These are phyloP conservation scores for Sporothrix curviconia DNA, from an alignment of 2,329 filamentous ascomycete genomes.

Conservation along the genomic window DNA sequence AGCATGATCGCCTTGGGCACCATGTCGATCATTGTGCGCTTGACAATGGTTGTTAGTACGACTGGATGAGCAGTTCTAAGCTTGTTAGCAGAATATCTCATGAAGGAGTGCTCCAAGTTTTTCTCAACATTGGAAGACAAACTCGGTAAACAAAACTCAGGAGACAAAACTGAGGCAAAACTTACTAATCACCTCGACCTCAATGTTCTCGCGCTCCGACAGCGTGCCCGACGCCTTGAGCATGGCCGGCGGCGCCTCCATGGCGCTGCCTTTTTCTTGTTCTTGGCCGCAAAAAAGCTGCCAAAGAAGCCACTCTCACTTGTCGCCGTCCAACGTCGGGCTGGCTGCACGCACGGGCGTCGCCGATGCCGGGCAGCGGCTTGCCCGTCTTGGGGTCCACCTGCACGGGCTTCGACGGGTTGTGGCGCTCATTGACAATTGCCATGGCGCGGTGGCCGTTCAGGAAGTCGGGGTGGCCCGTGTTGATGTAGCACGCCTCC, in stretches of 20 bases:
- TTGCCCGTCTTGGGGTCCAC: slow-evolving; percentile 99
- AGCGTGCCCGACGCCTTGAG: slow-evolving; percentile 92
- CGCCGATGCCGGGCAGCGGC: slow-evolving; percentile 59
- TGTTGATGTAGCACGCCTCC: slow-evolving; percentile 98
- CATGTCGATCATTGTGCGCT: slow-evolving; percentile 99
- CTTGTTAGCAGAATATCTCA: not conserved
- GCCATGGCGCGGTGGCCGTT: slow-evolving; percentile 97
- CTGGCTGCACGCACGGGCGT: slow-evolving; percentile 68
- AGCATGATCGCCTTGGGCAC: slow-evolving; percentile 99
- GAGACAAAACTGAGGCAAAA: too few relatives aligned
- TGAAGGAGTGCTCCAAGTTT: too few relatives aligned
- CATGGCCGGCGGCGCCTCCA: slow-evolving; percentile 89
- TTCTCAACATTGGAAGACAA: too few relatives aligned
- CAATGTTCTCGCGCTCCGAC: slow-evolving; percentile 87
- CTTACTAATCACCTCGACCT: slow-evolving; percentile 95
- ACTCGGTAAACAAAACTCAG: too few relatives aligned
- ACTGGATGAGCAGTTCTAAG: slow-evolving; percentile 84
- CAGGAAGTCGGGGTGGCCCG: slow-evolving; percentile 93
- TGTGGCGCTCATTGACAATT: slow-evolving; percentile 90
- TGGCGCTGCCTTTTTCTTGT: slow-evolving; percentile 99
- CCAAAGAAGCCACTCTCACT: slow-evolving; percentile 86
- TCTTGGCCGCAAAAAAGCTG: slow-evolving; percentile 97
- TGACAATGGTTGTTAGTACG: slow-evolving; percentile 98
- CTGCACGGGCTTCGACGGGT: slow-evolving; percentile 74
- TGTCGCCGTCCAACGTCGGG: slow-evolving; percentile 56